Conservation (phyloP, 2,329 filamentous ascomycete genomes). For the Stagonosporopsis vannaccii region DNA sequence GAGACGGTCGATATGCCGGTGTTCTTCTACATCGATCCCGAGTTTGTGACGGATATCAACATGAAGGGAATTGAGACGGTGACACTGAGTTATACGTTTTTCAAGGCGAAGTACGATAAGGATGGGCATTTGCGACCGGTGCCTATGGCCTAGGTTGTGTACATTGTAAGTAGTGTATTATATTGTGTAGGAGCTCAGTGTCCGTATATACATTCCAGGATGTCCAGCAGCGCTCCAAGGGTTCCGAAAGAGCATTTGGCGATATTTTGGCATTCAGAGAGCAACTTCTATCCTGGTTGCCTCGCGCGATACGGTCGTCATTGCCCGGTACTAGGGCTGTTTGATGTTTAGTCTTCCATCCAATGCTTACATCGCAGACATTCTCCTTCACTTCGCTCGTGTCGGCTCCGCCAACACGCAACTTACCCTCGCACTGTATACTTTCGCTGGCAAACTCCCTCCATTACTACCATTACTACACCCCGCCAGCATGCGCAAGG, state of each 20-base stretch:
- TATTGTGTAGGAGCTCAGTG: slow-evolving; percentile 11
- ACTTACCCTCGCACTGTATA: background rate
- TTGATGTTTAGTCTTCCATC: background rate
- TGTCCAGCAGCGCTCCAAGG: background rate
- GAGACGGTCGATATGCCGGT: slow-evolving; percentile 99
- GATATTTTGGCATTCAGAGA: background rate
- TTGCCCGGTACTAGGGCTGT: background rate
- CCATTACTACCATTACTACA: slow-evolving; percentile 7
- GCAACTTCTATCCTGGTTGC: background rate
- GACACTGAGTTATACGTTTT: slow-evolving; percentile 96
- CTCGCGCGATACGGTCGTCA: background rate
- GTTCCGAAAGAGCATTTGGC: background rate
- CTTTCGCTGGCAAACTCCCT: background rate
- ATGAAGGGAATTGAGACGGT: slow-evolving; percentile 96
- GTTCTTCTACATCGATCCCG: slow-evolving; percentile 98
- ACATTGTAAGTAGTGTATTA: slow-evolving; percentile 16
- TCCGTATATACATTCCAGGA: background rate
- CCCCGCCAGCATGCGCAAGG: background rate
- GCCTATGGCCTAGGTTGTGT: slow-evolving; percentile 41
- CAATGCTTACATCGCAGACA: background rate
- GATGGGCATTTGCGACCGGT: slow-evolving; percentile 73
- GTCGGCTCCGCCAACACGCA: background rate
- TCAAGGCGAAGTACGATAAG: slow-evolving; percentile 89
- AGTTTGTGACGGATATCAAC: slow-evolving; percentile 87
- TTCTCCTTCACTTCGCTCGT: background rate